Evolutionary conservation across 208 protist species (phyloP), one percentile per base, ranked within the genome.

Genomic region (Leishmania mexicana): DNA sequence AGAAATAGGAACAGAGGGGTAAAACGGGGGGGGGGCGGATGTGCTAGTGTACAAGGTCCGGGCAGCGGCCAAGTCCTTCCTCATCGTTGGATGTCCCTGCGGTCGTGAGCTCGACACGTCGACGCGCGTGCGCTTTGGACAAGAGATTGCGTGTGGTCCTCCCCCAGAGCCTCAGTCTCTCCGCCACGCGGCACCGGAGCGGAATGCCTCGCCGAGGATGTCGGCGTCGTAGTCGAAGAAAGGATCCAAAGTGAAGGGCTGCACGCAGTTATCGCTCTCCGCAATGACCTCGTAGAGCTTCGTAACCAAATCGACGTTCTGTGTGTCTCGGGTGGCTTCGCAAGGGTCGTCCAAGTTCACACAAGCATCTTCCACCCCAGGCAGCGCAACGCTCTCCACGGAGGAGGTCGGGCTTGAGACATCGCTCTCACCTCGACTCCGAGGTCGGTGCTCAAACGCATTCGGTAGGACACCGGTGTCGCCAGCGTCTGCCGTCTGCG

Each of bases 151-250:
- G 40, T 28, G 21, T 7, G 42, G 42, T 17, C 31, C 31, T 49
- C 15, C 38, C 8, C 68, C 19, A 40, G 51, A n/a, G n/a, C 47
- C 24, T 65, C 42, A 53, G 0, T 82, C 79, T 31, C 70, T 64
- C 21, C 83, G 13, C 83, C 83, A 86, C 53, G 10, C 28, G 17
- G 57, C 53, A 7, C 67, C 74, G 6, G 31, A 47, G 3, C 80
- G 79, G 40, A 85, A 70, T 19, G 88, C 80, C 42, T 64, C 68
- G 2, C 90, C 90, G n/a, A 94, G 64, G 24, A 87, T 21, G 65
- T 89, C 86, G 24, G 83, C 83, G 72, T 96, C 88, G 78, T 96
- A 93, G 80, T 96, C 89, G 68, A 89, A 89, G 3, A 89, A 67
- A 6, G 89, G 87, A 77, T 94, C 90, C 2, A 94, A n/a, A 19